phyloP scores from a whole-genome alignment of 139 green algal genomes.

The Auxenochlorella pyrenoidosa region DNA sequence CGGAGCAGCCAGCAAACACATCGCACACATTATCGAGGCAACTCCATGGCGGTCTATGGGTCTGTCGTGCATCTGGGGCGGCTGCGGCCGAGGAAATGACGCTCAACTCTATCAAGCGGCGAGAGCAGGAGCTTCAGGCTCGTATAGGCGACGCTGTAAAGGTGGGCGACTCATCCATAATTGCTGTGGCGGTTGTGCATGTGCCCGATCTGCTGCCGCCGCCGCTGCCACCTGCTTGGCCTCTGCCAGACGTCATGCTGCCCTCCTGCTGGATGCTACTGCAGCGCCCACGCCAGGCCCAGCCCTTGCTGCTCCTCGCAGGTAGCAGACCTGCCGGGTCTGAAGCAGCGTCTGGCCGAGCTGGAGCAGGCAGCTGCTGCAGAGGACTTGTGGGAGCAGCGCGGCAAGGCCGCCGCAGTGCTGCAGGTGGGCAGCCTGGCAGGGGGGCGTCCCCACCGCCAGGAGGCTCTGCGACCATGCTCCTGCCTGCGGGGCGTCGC shows the following conservation, averaged over 20 bases:
- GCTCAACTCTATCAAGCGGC: conserved; percentile 24
- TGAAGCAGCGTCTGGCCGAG: conserved; percentile 42
- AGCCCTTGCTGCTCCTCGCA: neutral
- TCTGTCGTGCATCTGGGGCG: neutral
- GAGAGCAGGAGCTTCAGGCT: conserved; percentile 7
- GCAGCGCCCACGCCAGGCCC: too few relatives aligned
- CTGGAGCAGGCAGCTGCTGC: conserved; percentile 59
- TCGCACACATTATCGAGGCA: too few relatives aligned
- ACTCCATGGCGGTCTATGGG: neutral
- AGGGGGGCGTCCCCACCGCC: too few relatives aligned
- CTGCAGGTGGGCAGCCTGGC: conserved; percentile 38
- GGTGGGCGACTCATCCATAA: neutral
- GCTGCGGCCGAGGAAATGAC: neutral
- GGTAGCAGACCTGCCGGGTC: conserved; percentile 51
- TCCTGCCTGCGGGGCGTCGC: too few relatives aligned
- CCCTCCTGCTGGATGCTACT: too few relatives aligned
- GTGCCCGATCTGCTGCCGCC: neutral
- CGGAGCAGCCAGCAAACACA: neutral
- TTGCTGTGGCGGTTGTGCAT: too few relatives aligned
- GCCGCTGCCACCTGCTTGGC: neutral
- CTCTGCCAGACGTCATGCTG: neutral
- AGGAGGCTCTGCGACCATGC: too few relatives aligned
- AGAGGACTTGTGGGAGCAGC: conserved; percentile 77
- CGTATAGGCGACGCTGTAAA: conserved; percentile 28
- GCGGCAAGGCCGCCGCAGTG: conserved; percentile 57